Evolutionary conservation across 176 grass and related monocot species (phyloP), one percentile per base, ranked within the genome.

Genomic region (Aegilops sharonensis): DNA sequence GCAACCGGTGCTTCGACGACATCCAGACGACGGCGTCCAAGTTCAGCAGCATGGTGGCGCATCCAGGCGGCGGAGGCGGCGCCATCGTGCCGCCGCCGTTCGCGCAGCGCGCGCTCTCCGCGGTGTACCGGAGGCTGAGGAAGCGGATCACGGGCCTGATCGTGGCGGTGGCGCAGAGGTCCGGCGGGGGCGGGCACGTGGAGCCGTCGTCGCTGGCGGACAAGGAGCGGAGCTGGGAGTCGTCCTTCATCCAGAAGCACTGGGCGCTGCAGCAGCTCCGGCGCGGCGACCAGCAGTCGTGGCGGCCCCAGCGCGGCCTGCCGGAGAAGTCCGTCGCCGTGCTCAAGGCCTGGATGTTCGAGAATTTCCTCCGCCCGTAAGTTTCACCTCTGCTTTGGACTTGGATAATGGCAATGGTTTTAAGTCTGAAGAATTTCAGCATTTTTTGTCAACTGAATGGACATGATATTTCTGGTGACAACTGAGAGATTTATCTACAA

Each of bases 351-450:
- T 99, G 97, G 97, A 93, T 99, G 97, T 99, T 99, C 72, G 87
- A 96, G 83, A 96, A 99, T 84, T 99, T 99, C 83, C 84, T 99
- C 84, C 87, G 87, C n/a, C 97, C 97, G 97, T 99, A 81, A 94
- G 97, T 87, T 83, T 13, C 40, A 64, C 45, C 14, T 83, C 39
- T n/a, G 15, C 13, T 29, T 71, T 82, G 31, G 3, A 56, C 11
- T 15, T 15, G 5, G 50, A 7, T 54, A 65, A 54, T 84, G 2
- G 34, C 37, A 35, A 20, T 47, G 17, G 3, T 20, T 12, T 18
- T 3, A 1, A 52, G 5, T 52, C 48, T 52, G 48, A 17, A 50
- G 42, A 3, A 43, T 43, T 11, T 43, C 10, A 11, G 42, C 10
- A 43, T 43, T 43, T 40, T 43, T 11, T 43, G 42, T 43, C 3